These are phyloP conservation scores for Sphaerulina vaccinii DNA, from an alignment of 2,329 filamentous ascomycete species.

Conservation along the genomic window DNA sequence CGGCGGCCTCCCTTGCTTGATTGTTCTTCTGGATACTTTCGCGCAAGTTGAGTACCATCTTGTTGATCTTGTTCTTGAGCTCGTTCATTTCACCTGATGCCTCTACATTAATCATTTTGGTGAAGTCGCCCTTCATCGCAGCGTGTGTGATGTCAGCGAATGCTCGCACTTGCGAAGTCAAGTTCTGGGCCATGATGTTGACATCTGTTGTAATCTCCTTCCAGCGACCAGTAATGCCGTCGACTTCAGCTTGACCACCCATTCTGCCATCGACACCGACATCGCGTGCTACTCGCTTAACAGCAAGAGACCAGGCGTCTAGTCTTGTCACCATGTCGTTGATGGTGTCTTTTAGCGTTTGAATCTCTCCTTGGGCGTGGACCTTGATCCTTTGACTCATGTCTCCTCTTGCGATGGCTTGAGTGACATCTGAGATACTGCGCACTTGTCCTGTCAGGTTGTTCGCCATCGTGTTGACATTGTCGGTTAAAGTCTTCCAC, in stretches of 20 bases:
- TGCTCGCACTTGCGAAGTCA: constrained; percentile 94
- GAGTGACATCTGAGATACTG: constrained; percentile 89
- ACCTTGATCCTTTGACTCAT: constrained; percentile 96
- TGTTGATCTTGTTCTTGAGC: constrained; percentile 97
- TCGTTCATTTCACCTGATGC: constrained; percentile 99
- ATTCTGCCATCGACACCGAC: constrained; percentile 98
- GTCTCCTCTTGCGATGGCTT: constrained; percentile 92
- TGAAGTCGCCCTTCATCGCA: constrained; percentile 95
- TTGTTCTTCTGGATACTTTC: constrained; percentile 98
- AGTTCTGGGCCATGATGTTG: constrained; percentile 80
- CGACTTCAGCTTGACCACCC: constrained; percentile 93
- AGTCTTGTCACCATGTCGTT: constrained; percentile 98
- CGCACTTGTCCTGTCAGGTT: constrained; percentile 69
- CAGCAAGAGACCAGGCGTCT: constrained; percentile 92
- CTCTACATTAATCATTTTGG: constrained; percentile 92
- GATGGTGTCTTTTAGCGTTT: constrained; percentile 91
- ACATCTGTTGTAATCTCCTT: constrained; percentile 97
- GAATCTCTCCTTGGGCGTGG: constrained; percentile 90
- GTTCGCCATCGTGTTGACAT: constrained; percentile 66
- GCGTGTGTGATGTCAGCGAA: constrained; percentile 99
- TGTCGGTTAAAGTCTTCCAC: constrained; percentile 66
- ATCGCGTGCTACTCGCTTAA: constrained; percentile 92
- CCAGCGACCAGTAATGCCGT: constrained; percentile 90
- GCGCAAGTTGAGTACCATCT: constrained; percentile 94
- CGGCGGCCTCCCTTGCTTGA: constrained; percentile 89